These are phyloP conservation scores for Eucommia ulmoides DNA, from an alignment of 257 asterid genomes.

Conservation along the genomic window DNA sequence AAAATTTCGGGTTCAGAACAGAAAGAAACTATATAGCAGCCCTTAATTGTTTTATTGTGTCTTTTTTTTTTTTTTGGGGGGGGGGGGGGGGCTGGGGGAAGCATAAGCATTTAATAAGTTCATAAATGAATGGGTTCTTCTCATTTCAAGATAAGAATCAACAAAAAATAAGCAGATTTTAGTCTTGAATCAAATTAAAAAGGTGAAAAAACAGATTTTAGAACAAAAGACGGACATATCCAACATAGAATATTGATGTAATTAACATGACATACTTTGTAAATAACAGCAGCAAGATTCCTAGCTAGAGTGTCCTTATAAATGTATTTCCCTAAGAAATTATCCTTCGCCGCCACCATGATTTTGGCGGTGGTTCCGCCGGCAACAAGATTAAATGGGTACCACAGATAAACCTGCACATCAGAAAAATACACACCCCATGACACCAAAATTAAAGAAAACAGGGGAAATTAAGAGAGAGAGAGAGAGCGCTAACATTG, in stretches of 20 bases:
- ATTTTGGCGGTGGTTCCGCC: constrained; percentile 97
- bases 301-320: constrained; percentile 90
- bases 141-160: neutral
- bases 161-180: neutral
- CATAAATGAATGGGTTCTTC: neutral
- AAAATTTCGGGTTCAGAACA: too few species aligned
- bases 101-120: neutral
- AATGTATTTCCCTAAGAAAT: constrained; percentile 81
- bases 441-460: constrained; percentile 2
- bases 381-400: constrained; percentile 76
- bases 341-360: constrained; percentile 95
- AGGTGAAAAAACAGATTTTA: too few species aligned
- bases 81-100: too few species aligned
- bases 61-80: too few species aligned
- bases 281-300: constrained; percentile 86
- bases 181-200: neutral
- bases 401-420: constrained; percentile 88
- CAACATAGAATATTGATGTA: too few species aligned
- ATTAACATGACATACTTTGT: constrained; percentile 42
- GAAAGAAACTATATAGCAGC: too few species aligned
- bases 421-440: neutral
- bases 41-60: too few species aligned
- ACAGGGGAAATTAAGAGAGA: constrained; percentile 1
- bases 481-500: constrained; percentile 23
- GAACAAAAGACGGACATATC: too few species aligned